phyloP scores from a whole-genome alignment of 108 stramenopile genomes.

The Cyclotella kingstonii region DNA sequence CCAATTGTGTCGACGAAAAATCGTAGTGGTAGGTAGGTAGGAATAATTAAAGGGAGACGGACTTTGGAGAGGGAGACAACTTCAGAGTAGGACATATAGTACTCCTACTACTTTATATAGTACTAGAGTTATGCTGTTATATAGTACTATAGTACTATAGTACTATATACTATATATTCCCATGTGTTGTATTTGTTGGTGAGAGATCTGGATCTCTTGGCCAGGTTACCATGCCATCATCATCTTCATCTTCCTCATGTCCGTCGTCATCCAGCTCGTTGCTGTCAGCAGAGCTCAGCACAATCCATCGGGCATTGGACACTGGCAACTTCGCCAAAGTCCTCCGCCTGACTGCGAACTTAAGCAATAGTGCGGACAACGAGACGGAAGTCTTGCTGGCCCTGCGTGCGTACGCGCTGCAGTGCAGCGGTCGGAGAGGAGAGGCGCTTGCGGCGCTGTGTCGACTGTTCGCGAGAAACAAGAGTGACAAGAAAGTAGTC shows the following conservation, averaged over 20 bases:
- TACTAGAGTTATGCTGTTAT: too few species aligned
- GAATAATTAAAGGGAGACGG: too few species aligned
- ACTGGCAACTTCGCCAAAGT: conserved; percentile 61
- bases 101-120: too few species aligned
- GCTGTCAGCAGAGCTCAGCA: too few species aligned
- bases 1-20: too few species aligned
- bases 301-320: conserved; percentile 71
- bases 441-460: conserved; percentile 50
- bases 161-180: too few species aligned
- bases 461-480: conserved; percentile 32
- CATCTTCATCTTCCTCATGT: background rate
- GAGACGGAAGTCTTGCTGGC: conserved; percentile 56
- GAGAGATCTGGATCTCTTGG: too few species aligned
- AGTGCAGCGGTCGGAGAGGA: conserved; percentile 51
- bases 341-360: conserved; percentile 57
- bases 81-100: too few species aligned
- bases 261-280: conserved; percentile 11
- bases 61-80: too few species aligned
- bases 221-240: background rate
- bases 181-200: too few species aligned
- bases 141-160: too few species aligned
- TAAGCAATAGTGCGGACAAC: conserved; percentile 3
- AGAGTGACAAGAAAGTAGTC: background rate
- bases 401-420: conserved; percentile 61
- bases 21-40: too few species aligned